phyloP scores from a whole-genome alignment of 2,329 filamentous ascomycete genomes.

The Fusarium setosum region DNA sequence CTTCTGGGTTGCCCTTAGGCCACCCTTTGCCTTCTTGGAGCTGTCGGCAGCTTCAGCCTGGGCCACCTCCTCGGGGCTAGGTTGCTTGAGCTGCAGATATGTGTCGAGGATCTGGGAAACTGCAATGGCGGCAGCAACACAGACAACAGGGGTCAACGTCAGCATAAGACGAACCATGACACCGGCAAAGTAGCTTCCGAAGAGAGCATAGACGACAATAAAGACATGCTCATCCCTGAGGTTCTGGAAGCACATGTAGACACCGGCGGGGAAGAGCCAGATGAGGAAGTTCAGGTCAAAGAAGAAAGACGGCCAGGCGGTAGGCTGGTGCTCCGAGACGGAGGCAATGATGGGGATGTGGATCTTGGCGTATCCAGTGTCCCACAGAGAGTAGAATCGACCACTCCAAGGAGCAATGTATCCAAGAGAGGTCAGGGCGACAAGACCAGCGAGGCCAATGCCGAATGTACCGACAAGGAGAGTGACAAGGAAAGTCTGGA shows the following conservation, averaged over 20 bases:
- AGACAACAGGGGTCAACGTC: slow-evolving; percentile 95
- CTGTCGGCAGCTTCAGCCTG: slow-evolving; percentile 58
- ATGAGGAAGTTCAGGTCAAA: slow-evolving; percentile 98
- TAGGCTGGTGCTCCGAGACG: slow-evolving; percentile 99
- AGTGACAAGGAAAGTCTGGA: slow-evolving; percentile 86
- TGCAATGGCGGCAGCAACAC: slow-evolving; percentile 90
- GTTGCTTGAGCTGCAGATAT: slow-evolving; percentile 77
- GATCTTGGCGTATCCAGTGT: slow-evolving; percentile 98
- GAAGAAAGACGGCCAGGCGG: slow-evolving; percentile 99
- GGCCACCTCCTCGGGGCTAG: slow-evolving; percentile 60
- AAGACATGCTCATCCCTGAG: slow-evolving; percentile 98
- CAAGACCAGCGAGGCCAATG: slow-evolving; percentile 78
- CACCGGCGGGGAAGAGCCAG: slow-evolving; percentile 98
- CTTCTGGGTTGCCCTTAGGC: slow-evolving; percentile 76
- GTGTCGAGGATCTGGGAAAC: slow-evolving; percentile 89
- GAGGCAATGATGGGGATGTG: slow-evolving; percentile 99
- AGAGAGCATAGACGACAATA: slow-evolving; percentile 94
- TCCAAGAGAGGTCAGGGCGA: slow-evolving; percentile 87
- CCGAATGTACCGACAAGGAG: slow-evolving; percentile 81
- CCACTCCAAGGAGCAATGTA: slow-evolving; percentile 98
- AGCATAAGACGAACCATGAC: slow-evolving; percentile 99
- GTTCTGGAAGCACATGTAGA: slow-evolving; percentile 97
- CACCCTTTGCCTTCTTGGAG: slow-evolving; percentile 65
- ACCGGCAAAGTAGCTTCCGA: slow-evolving; percentile 97
- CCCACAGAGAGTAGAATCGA: slow-evolving; percentile 99